These are phyloP conservation scores for Ettlia oleoabundans DNA, from an alignment of 139 green algal species.

Conservation along the genomic window DNA sequence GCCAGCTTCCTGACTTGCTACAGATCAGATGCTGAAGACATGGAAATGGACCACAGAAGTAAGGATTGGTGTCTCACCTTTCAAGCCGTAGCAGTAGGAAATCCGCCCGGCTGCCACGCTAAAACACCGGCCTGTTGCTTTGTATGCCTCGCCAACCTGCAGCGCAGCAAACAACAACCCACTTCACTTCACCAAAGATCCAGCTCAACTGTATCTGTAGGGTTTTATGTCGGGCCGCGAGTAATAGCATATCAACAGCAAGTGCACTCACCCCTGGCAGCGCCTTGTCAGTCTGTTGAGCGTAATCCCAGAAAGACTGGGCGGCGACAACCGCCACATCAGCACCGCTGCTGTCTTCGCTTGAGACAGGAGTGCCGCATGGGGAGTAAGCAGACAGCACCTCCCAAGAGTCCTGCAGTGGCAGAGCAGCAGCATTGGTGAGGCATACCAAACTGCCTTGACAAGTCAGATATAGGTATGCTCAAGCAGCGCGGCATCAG, in stretches of 20 bases:
- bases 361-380: too few species aligned
- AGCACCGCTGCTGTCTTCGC: too few species aligned
- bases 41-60: slow-evolving; percentile 35
- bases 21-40: background rate
- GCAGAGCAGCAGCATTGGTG: too few species aligned
- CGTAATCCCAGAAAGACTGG: slow-evolving; percentile 57
- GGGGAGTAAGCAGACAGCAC: slow-evolving; percentile 13
- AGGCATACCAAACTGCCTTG: too few species aligned
- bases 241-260: background rate
- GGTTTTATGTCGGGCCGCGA: background rate
- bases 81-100: slow-evolving; percentile 77
- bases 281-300: slow-evolving; percentile 23
- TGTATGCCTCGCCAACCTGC: slow-evolving; percentile 45
- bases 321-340: slow-evolving; percentile 4
- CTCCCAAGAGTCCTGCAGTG: slow-evolving; percentile 28
- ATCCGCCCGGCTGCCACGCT: slow-evolving; percentile 82
- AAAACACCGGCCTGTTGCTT: slow-evolving; percentile 59
- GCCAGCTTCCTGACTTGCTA: too few species aligned
- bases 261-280: background rate
- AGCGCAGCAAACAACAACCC: too few species aligned
- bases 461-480: too few species aligned
- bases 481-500: background rate
- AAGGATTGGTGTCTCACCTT: slow-evolving; percentile 47
- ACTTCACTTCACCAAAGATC: too few species aligned
- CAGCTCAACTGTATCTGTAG: too few species aligned